Conservation (phyloP, 768 basidiomycete genomes). For the Boletus rufocinnamomeus region DNA sequence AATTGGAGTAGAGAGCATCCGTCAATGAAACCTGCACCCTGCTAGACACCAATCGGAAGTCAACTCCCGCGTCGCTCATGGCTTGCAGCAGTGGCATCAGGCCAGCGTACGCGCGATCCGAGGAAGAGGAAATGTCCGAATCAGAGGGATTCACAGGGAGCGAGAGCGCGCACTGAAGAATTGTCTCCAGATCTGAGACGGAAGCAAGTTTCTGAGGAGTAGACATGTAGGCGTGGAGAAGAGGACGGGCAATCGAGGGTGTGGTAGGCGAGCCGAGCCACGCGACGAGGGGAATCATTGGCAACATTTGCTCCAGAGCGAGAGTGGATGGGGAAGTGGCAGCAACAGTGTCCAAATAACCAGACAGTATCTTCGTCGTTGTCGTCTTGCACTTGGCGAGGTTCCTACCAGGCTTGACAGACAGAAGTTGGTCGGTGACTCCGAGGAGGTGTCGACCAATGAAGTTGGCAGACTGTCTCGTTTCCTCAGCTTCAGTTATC, state of each 20-base stretch:
- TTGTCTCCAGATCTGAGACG: conserved; percentile 44
- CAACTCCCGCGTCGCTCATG: conserved; percentile 36
- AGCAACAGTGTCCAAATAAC: conserved; percentile 19
- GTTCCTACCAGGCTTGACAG: conserved; percentile 16
- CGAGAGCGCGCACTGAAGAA: conserved; percentile 44
- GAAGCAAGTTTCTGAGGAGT: conserved; percentile 37
- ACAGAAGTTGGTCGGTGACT: conserved; percentile 6
- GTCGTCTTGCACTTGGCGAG: conserved; percentile 20
- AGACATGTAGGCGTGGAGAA: conserved; percentile 49
- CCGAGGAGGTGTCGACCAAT: conserved; percentile 23
- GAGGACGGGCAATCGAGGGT: conserved; percentile 38
- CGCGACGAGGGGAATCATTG: conserved; percentile 34
- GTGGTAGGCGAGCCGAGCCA: conserved; percentile 37
- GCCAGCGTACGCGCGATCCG: conserved; percentile 39
- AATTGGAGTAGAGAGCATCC: conserved; percentile 27
- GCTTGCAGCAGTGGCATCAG: conserved; percentile 46
- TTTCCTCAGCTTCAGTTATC: conserved; percentile 8
- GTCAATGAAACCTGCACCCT: conserved; percentile 24
- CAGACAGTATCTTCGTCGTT: conserved; percentile 18
- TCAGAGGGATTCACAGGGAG: conserved; percentile 22
- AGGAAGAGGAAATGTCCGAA: conserved; percentile 9
- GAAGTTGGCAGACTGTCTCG: conserved; percentile 26
- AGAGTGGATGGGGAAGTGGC: neutral
- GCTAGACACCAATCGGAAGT: conserved; percentile 30
- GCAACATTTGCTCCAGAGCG: conserved; percentile 11